Evolutionary conservation across 192 early-diverging fungal species (phyloP), one percentile per base, ranked within the genome.

Genomic region (Entophlyctis luteolus): DNA sequence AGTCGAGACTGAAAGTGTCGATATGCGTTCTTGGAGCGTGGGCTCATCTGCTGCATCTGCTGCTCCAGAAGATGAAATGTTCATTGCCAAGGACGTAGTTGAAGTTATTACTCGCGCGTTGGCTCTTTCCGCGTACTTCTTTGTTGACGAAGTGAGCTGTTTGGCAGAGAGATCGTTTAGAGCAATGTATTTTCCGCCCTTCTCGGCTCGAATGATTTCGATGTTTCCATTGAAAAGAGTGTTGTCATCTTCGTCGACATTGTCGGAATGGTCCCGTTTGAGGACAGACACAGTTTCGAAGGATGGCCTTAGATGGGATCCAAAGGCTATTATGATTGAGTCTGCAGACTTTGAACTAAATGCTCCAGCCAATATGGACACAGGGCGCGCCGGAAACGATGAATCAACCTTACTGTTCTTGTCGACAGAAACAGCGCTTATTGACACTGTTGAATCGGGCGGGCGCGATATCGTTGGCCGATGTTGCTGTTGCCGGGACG

Each of bases 1-100:
- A 25, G 73, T 57, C n/a, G 39, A 25, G 18, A 78, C 29, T 16
- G 34, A 12, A 35, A 81, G 54, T 18, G 67, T 47, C 4, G 72
- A 46, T 39, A 82, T 66, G 31, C 77, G 75, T 22, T 78, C 77
- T 60, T 78, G 77, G 3, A 82, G 62, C 6, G 80, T 75, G 6
- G 75, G 70, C 50, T 82, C 80, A 4, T 63, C 2, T 25, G 34
- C 36, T 42, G 66, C 58, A 29, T 56, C 36, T 46, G 62, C 54
- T 23, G 33, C 25, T 18, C 31, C 18, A 2, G 33, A 8, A 28
- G 37, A 25, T 23, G 16, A 20, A 6, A 50, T 20, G 59, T 62
- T 60, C 39, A 70, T 32, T 25, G 66, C 42, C 25, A 72, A 36
- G 8, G 58, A 14, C 16, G n/a, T 45, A n/a, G 58, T 60, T 22